Percentiles rank a stretch among this genome's conserved stretches.
Conservation (phyloP, 352 stramenopile genomes). For the Globisporangium viniferum region DNA sequence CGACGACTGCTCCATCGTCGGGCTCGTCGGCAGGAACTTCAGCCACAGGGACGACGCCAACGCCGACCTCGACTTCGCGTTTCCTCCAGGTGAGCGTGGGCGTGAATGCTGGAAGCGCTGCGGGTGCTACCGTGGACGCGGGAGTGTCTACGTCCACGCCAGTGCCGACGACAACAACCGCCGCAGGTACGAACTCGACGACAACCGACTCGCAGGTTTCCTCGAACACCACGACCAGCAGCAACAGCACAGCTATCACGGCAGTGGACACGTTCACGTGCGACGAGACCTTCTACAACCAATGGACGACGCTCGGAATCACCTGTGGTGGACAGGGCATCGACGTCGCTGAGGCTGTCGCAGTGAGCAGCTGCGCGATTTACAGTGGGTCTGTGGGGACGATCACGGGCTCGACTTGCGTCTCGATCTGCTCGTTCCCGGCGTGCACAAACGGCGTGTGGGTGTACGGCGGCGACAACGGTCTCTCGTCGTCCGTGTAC, state of each 20-base stretch:
- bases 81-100: neutral
- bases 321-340: slow-evolving; percentile 48
- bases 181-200: neutral
- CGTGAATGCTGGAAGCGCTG: neutral
- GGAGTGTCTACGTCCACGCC: slow-evolving; percentile 5
- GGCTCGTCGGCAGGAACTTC: slow-evolving; percentile 2
- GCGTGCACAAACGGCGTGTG: slow-evolving; percentile 54
- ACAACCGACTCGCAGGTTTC: neutral
- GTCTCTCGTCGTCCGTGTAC: slow-evolving; percentile 70
- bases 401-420: slow-evolving; percentile 51
- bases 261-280: slow-evolving; percentile 49
- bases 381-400: slow-evolving; percentile 64
- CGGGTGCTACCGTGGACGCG: neutral
- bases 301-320: slow-evolving; percentile 67
- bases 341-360: slow-evolving; percentile 49
- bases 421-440: slow-evolving; percentile 80
- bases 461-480: slow-evolving; percentile 60
- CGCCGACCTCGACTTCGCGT: neutral
- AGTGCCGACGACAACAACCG: slow-evolving; percentile 6
- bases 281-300: slow-evolving; percentile 76
- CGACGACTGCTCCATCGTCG: slow-evolving; percentile 6
- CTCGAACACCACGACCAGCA: slow-evolving; percentile 12
- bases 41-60: slow-evolving; percentile 3
- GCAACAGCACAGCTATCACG: slow-evolving; percentile 17
- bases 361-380: slow-evolving; percentile 59